Evolutionary conservation across 306 rosid species (phyloP).

Genomic region (Begonia peltatifolia): DNA sequence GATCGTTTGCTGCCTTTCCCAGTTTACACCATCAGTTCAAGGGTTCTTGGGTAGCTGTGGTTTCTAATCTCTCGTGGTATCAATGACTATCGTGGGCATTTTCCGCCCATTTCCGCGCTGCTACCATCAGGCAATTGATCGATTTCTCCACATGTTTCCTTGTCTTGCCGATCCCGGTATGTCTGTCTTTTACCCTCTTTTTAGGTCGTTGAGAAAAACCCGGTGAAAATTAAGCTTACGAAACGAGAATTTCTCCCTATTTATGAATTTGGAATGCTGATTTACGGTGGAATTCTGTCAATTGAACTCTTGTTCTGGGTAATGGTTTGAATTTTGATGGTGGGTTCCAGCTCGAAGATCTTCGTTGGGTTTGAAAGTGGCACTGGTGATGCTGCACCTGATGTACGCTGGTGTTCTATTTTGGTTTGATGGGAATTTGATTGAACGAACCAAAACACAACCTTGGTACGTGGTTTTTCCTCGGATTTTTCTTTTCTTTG

Average conservation of each 20-base stretch:
- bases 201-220: background rate
- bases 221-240: too few species aligned
- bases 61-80: background rate
- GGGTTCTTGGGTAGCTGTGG: too few species aligned
- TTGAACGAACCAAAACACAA: constrained; percentile 49
- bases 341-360: constrained; percentile 70
- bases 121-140: constrained; percentile 35
- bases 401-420: constrained; percentile 53
- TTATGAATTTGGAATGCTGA: too few species aligned
- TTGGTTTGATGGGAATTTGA: constrained; percentile 58
- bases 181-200: background rate
- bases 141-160: constrained; percentile 36
- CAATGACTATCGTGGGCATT: constrained; percentile 36
- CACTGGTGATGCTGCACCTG: constrained; percentile 58
- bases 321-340: background rate
- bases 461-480: constrained; percentile 45
- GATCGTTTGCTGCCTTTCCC: too few species aligned
- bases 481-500: too few species aligned
- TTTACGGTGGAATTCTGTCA: too few species aligned
- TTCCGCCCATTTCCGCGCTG: constrained; percentile 22
- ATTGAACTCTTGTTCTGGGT: too few species aligned
- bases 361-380: constrained; percentile 53
- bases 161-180: constrained; percentile 84
- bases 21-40: too few species aligned
- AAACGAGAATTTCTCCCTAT: too few species aligned